Conservation (phyloP, 2,329 filamentous ascomycete genomes). For the Neopestalotiopsis sp. region DNA sequence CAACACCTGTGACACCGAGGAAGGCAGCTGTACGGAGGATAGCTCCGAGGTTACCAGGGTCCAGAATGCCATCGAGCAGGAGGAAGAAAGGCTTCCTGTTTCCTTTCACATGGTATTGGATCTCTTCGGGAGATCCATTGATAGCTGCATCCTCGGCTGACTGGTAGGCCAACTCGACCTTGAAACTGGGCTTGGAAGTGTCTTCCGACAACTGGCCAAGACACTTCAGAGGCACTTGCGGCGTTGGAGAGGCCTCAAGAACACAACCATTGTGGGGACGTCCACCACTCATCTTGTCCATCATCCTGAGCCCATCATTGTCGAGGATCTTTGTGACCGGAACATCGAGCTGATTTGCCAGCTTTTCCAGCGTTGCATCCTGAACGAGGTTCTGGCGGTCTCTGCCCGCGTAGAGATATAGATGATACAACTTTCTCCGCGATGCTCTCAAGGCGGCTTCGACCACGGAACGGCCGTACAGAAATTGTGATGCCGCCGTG, state of each 20-base stretch:
- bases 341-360: conserved; percentile 57
- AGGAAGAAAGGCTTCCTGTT: conserved; percentile 72
- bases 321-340: conserved; percentile 60
- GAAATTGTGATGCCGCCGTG: conserved; percentile 86
- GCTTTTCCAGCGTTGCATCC: conserved; percentile 46
- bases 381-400: conserved; percentile 55
- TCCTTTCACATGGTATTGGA: conserved; percentile 41
- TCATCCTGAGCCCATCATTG: conserved; percentile 64
- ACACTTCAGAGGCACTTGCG: conserved; percentile 68
- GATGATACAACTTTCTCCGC: conserved; percentile 77
- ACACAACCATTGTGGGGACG: conserved; percentile 91
- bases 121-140: conserved; percentile 69
- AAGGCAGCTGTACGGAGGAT: conserved; percentile 90
- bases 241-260: conserved; percentile 84
- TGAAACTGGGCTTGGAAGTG: conserved; percentile 55
- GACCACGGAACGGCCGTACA: conserved; percentile 85
- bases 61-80: conserved; percentile 76
- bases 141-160: conserved; percentile 74
- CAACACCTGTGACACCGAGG: conserved; percentile 85
- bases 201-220: conserved; percentile 56
- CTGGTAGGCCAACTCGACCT: conserved; percentile 67
- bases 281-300: conserved; percentile 83
- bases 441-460: conserved; percentile 73
- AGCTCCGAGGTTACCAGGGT: conserved; percentile 88
- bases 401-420: conserved; percentile 75